Conservation (phyloP, 371 early-diverging fungal species). For the Rhizopus sp. region DNA sequence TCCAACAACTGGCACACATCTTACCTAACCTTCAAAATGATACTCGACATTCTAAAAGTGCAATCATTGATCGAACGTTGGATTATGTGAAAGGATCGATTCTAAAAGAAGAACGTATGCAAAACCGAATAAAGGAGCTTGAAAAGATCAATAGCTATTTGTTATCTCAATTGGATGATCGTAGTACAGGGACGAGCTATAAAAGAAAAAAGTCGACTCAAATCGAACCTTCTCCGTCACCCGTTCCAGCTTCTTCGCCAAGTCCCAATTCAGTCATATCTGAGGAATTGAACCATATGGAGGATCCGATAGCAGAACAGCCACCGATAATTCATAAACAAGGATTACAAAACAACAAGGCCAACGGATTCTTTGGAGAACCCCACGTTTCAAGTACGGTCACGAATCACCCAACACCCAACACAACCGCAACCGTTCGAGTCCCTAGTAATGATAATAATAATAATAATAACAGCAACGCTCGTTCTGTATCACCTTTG, state of each 20-base stretch:
- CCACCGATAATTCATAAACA: background rate
- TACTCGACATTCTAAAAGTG: conserved; percentile 72
- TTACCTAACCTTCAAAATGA: conserved; percentile 70
- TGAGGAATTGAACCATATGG: conserved; percentile 5
- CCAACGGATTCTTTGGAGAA: no score
- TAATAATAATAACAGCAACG: no score
- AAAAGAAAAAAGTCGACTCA: conserved; percentile 1
- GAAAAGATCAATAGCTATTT: conserved; percentile 35
- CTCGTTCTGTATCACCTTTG: background rate
- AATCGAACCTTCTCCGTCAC: background rate
- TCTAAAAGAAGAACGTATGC: conserved; percentile 39
- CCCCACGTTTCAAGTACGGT: no score
- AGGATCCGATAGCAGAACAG: background rate
- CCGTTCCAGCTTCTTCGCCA: background rate
- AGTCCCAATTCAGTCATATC: conserved; percentile 3
- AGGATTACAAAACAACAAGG: background rate
- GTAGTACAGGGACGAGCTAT: background rate
- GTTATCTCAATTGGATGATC: conserved; percentile 28
- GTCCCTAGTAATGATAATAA: background rate
- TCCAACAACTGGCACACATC: conserved; percentile 71
- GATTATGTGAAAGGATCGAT: conserved; percentile 51
- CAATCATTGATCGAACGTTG: conserved; percentile 70
- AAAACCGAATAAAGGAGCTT: conserved; percentile 32
- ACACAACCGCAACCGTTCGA: background rate
- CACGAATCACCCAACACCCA: no score